Conservation (phyloP, 1,284 basidiomycete species). For the Agroathelia rolfsii region DNA sequence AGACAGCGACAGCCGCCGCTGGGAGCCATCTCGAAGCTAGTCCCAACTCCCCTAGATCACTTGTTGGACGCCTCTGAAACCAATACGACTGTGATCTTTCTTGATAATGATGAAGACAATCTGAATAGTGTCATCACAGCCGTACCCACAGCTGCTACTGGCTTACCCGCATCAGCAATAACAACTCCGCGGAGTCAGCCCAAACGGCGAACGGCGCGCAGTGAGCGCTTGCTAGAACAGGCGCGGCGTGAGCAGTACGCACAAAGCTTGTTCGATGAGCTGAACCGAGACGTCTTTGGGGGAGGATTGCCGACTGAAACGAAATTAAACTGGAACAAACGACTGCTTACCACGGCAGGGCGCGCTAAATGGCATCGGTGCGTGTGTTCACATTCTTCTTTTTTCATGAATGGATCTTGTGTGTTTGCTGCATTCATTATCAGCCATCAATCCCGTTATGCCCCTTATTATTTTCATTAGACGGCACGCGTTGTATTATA, state of each 20-base stretch:
- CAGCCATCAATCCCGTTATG: too few relatives aligned
- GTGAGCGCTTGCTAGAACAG: slow-evolving; percentile 31
- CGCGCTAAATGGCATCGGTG: slow-evolving; percentile 63
- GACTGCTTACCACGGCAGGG: slow-evolving; percentile 68
- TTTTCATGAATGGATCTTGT: neutral
- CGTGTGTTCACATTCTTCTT: too few relatives aligned
- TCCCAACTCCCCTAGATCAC: slow-evolving; percentile 1
- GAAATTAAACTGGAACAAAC: slow-evolving; percentile 62
- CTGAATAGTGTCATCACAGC: slow-evolving; percentile 4
- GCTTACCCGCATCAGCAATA: slow-evolving; percentile 8
- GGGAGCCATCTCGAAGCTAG: too few relatives aligned
- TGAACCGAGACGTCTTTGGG: slow-evolving; percentile 72
- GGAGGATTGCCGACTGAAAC: slow-evolving; percentile 60
- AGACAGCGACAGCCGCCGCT: too few relatives aligned
- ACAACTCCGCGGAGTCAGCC: slow-evolving; percentile 16
- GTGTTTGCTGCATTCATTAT: slow-evolving; percentile 2
- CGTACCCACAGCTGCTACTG: slow-evolving; percentile 3
- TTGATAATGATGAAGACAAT: slow-evolving; percentile 5
- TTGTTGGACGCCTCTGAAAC: slow-evolving; percentile 1
- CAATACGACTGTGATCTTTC: slow-evolving; percentile 6
- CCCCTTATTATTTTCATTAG: too few relatives aligned
- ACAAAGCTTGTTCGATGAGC: slow-evolving; percentile 65
- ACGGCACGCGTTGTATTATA: too few relatives aligned
- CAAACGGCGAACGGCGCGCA: slow-evolving; percentile 34
- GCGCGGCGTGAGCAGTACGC: slow-evolving; percentile 44